Evolutionary conservation across 2,329 filamentous ascomycete genomes (phyloP).

Genomic region (Atkinsonella hypoxylon): DNA sequence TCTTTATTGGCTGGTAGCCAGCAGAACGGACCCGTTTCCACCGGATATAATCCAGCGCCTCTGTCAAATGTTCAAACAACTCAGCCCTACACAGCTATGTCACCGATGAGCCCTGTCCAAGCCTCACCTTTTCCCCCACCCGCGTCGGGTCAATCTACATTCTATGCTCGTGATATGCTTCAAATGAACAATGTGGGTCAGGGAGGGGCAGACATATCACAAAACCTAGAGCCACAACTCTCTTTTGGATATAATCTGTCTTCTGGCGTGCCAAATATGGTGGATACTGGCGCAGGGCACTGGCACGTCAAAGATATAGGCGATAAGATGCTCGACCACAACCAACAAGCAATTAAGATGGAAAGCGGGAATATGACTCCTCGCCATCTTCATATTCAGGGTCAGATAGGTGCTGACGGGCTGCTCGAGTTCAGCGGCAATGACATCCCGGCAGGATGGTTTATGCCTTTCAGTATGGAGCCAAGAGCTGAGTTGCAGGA

Average conservation of each 20-base stretch:
- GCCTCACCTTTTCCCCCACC: conserved; percentile 27
- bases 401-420: conserved; percentile 10
- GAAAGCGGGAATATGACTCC: conserved; percentile 15
- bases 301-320: conserved; percentile 2
- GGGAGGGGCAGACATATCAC: conserved; percentile 37
- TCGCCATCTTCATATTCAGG: conserved; percentile 13
- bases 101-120: conserved; percentile 40
- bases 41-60: conserved; percentile 28
- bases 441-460: conserved; percentile 63
- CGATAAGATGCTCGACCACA: conserved; percentile 9
- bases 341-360: conserved; percentile 18
- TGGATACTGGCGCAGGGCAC: conserved; percentile 23
- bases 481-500: conserved; percentile 51
- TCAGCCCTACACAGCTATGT: conserved; percentile 33
- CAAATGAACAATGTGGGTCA: conserved; percentile 34
- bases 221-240: conserved; percentile 63
- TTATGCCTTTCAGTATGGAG: conserved; percentile 86
- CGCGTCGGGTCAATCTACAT: conserved; percentile 20
- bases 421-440: conserved; percentile 18
- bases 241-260: conserved; percentile 42
- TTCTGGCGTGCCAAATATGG: conserved; percentile 17
- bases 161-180: conserved; percentile 43
- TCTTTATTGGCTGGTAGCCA: conserved; percentile 26
- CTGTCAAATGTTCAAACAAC: conserved; percentile 29
- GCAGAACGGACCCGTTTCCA: conserved; percentile 22